Base-by-base conservation (phyloP, 148 eudicot species). In the Heliosperma pusillum region DNA sequence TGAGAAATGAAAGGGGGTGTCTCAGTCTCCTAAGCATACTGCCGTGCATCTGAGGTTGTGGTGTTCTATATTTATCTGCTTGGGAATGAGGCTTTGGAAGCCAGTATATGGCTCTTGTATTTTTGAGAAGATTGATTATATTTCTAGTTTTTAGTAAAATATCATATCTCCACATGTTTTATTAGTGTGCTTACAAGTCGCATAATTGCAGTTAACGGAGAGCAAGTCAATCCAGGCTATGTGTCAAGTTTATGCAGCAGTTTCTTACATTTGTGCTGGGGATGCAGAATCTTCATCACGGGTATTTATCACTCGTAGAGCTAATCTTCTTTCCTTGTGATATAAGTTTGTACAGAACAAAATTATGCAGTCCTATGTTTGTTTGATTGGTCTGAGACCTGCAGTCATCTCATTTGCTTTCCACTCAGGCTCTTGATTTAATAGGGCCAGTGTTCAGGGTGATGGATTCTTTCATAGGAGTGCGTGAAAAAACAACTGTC, bases 211-310 rank as follows among this genome's bases (percentile, higher is more conserved):
- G 98, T 74, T 92, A 76, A 92, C 98, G 44, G 86, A 90, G 72
- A 92, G 88, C 89, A 95, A 92, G 84, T 90, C 98, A 36, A 72
- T 85, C 79, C 93, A 90, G 87, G 88, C 97, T 78, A 82, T 92
- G 88, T 88, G 92, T 86, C 93, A 95, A 81, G 85, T 95, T 53
- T 95, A 95, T 87, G 97, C 92, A 11, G 94, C 96, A 61, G 82
- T 92, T 55, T 92, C 98, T 68, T 89, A 86, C 82, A 86, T 95
- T 66, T 90, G 98, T 82, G 79, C 87, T 74, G 97, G 93, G 69
- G 96, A 89, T 84, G 86, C 92, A 47, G 98, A 95, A 78, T 95
- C 98, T 72, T 87, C 90, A 45, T 80, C 93, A 60, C 83, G 77
- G 90, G 98, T 91, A 66, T 60, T 10, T 10, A n/a, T 67, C 11